Conservation (phyloP, 2,329 filamentous ascomycete genomes). For the Epichloe aotearoae region DNA sequence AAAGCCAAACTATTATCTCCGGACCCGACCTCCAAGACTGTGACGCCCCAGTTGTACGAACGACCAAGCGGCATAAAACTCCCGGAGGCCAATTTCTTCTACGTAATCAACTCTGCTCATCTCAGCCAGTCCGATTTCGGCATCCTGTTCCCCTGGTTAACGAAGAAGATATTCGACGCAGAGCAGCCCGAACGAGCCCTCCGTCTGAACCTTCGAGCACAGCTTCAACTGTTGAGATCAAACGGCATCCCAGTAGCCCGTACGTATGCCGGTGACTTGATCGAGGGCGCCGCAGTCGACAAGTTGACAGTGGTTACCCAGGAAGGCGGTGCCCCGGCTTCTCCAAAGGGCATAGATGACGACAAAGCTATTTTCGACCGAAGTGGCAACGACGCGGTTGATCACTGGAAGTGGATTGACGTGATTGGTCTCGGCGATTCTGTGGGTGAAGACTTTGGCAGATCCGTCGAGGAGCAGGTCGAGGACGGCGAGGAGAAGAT, state of each 20-base stretch:
- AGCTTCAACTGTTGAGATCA: constrained; percentile 40
- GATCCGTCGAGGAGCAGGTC: constrained; percentile 18
- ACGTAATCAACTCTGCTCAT: constrained; percentile 60
- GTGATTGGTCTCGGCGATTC: constrained; percentile 33
- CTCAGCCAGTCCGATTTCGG: constrained; percentile 76
- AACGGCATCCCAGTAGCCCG: constrained; percentile 35
- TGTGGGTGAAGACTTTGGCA: constrained; percentile 15
- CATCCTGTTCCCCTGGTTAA: constrained; percentile 63
- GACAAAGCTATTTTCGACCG: constrained; percentile 39
- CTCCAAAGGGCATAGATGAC: constrained; percentile 27
- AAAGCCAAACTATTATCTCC: constrained; percentile 54
- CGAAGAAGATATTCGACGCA: constrained; percentile 42
- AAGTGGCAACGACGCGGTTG: constrained; percentile 24
- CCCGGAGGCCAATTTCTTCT: constrained; percentile 56
- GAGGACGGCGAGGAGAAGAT: constrained; percentile 23
- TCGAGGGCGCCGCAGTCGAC: constrained; percentile 30
- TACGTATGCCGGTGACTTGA: constrained; percentile 36
- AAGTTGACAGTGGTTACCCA: constrained; percentile 18
- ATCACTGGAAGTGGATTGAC: constrained; percentile 40
- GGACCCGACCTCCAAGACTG: constrained; percentile 29
- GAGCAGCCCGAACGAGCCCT: constrained; percentile 45
- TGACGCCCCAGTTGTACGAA: constrained; percentile 28
- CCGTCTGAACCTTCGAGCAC: constrained; percentile 44
- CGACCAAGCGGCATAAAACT: constrained; percentile 29
- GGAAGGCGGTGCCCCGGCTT: constrained; percentile 4